Base-by-base conservation (phyloP, 208 protist genomes). In the Zelonia costaricensis region DNA sequence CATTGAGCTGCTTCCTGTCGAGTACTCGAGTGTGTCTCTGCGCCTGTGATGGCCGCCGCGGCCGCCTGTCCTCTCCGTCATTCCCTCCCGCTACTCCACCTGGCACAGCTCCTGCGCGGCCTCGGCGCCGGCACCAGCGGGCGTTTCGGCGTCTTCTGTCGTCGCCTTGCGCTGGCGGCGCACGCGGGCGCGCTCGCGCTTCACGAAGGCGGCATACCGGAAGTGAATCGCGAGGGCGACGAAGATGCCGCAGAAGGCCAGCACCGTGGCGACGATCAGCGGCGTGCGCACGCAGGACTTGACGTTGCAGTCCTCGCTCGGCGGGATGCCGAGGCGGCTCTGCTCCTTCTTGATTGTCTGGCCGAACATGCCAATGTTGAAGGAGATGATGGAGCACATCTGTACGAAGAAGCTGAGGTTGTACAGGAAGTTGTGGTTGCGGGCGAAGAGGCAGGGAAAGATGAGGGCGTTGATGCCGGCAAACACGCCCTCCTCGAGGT, bases 321-420 rank as follows among this genome's bases (percentile, higher is more conserved):
- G 52, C 40, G 51, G 59, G 48, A 76, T 64, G 40, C 38, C 62
- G 31, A 69, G 66, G 52, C 31, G 44, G 40, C 48, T 27, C 51
- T 79, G 78, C 68, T 65, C 51, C 2, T 57, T 53, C 58, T 89
- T 73, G 54, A 89, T 72, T 15, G 27, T 52, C 16, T 58, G 58
- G 30, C 82, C 82, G 62, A 89, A 89, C 31, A 89, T 47, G 43
- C 84, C 52, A 40, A 80, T 78, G 61, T 89, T 89, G 55, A 83
- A 89, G 58, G 70, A 65, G 65, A 89, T 76, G 40, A 80, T 72
- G 62, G 56, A 62, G 35, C 84, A 63, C 47, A 77, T 70, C 33
- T 74, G 72, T n/a, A 75, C 71, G 23, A 82, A 43, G 48, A 82
- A 85, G 44, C 78, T 84, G 42, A 89, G 57, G 62, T 81, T 89